Evolutionary conservation across 768 basidiomycete genomes (phyloP), one percentile per base, ranked within the genome.

Genomic region (Baorangia bicolor): DNA sequence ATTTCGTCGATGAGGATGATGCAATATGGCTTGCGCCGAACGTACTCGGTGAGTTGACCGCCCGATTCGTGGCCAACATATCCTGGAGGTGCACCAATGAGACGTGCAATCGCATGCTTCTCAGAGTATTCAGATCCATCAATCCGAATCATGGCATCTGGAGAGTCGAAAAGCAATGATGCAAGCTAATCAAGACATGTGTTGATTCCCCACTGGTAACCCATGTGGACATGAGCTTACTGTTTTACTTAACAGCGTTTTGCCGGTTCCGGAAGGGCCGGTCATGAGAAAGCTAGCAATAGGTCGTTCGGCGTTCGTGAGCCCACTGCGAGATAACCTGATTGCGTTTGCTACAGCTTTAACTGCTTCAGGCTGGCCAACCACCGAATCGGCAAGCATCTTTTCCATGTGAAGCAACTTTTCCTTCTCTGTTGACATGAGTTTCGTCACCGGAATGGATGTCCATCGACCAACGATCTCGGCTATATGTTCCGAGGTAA

Each of bases 381-480:
- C 86, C 20, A 98, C 92, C 35, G 81, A 84, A 51, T 80, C 74
- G 23, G 83, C 76, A 38, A 99, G 77, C 34, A 88, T 81, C 69
- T 87, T 89, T 74, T 98, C 96, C 88, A 98, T 85, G 65, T 79
- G 76, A 38, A 94, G 73, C 27, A 94, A 75, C 72, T 96, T 95
- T 69, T 98, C 93, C 72, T 86, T 88, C 75, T 98, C 91, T 2
- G 90, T 84, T n/a, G 89, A 88, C 77, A 93, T 81, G 37, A 97
- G 77, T 21, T 88, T 80, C 28, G 89, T 90, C 13, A 96, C 90
- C 2, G 96, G 96, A 53, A 98, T 92, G 40, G 85, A 86, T 4
- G 94, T 96, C 94, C 94, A 98, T 53, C 89, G 82, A 20, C 85
- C 89, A 25, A 98, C 93, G 58, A 98, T 94, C 69, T 95, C 92